phyloP scores from a whole-genome alignment of 202 grass and related monocot species.

The Setaria viridis region DNA sequence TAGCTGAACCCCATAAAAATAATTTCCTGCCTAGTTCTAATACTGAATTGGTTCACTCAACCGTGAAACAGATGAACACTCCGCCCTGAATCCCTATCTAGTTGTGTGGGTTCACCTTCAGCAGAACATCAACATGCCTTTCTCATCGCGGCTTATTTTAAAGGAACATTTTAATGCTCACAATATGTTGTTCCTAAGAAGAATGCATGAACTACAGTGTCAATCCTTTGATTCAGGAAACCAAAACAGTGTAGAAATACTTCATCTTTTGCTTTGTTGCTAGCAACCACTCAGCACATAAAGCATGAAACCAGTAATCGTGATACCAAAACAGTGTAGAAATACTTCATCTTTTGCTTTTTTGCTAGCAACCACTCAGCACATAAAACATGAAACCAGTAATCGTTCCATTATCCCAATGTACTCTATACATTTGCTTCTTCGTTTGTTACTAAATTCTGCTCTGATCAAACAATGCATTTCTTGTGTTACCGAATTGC shows the following conservation, averaged over 20 bases:
- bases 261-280: not conserved
- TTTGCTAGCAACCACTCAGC: not conserved
- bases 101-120: not conserved
- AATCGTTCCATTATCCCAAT: not conserved
- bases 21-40: not conserved
- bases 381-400: not conserved
- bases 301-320: no score
- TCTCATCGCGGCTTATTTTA: not conserved
- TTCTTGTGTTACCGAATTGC: constrained; percentile 30
- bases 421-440: not conserved
- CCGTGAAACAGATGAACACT: not conserved
- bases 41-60: no score
- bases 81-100: not conserved
- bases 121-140: not conserved
- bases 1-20: not conserved
- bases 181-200: not conserved
- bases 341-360: not conserved
- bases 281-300: not conserved
- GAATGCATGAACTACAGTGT: not conserved
- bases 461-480: constrained; percentile 4
- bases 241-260: not conserved
- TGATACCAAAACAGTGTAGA: not conserved
- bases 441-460: not conserved
- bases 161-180: not conserved
- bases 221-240: not conserved